Evolutionary conservation across 2,329 filamentous ascomycete species (phyloP).

Genomic region (Pestalotiopsis sp.): DNA sequence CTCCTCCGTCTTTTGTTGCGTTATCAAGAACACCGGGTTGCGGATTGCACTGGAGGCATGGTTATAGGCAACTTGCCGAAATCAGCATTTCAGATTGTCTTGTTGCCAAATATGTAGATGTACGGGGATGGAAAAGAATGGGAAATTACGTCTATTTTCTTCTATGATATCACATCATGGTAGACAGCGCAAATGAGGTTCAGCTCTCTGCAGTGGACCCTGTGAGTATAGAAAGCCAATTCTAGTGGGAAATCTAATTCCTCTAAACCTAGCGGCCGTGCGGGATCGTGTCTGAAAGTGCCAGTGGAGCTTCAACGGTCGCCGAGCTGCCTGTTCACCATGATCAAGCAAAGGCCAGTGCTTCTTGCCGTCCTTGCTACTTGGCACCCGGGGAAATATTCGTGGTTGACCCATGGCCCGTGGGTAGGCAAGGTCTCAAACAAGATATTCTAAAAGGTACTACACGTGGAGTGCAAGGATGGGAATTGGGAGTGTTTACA

Average conservation of each 20-base stretch:
- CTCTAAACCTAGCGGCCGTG: background rate
- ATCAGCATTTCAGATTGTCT: too few species aligned
- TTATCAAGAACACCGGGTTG: too few species aligned
- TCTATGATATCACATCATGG: too few species aligned
- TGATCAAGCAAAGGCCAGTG: background rate
- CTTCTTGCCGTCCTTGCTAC: background rate
- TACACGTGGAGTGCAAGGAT: background rate
- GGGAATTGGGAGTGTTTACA: background rate
- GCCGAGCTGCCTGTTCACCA: background rate
- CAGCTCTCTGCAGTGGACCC: background rate
- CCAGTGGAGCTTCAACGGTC: background rate
- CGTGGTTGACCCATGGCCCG: background rate
- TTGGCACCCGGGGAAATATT: background rate
- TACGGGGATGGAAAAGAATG: too few species aligned
- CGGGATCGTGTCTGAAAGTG: background rate
- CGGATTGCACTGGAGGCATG: too few species aligned
- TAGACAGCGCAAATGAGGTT: too few species aligned
- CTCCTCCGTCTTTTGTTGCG: background rate
- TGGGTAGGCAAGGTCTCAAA: background rate
- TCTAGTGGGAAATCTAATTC: background rate
- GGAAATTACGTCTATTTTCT: too few species aligned
- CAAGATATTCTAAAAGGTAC: background rate
- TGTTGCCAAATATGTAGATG: too few species aligned
- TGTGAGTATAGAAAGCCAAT: background rate
- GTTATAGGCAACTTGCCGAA: too few species aligned